Evolutionary conservation across 2,329 filamentous ascomycete species (phyloP).

Genomic region (Acrocalymma vagum): DNA sequence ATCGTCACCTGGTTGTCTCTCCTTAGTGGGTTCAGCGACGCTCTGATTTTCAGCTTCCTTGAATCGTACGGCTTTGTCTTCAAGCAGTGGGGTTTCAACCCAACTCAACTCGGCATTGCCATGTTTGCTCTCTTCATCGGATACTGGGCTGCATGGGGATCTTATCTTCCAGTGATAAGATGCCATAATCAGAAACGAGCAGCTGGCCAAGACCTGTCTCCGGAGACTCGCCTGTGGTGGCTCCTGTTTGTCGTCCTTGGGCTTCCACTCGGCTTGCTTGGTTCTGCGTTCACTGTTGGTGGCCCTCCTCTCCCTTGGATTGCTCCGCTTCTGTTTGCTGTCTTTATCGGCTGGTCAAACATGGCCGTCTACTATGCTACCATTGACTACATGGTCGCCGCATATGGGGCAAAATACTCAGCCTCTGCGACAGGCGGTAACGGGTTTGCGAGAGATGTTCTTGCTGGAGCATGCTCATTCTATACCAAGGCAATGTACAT

Average conservation of each 20-base stretch:
- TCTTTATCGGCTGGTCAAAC: slow-evolving; percentile 71
- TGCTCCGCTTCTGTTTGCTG: slow-evolving; percentile 60
- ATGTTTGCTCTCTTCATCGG: slow-evolving; percentile 69
- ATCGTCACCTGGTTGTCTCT: slow-evolving; percentile 76
- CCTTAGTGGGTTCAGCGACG: slow-evolving; percentile 76
- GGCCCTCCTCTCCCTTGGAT: slow-evolving; percentile 72
- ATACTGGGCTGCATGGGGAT: slow-evolving; percentile 68
- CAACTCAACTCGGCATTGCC: slow-evolving; percentile 64
- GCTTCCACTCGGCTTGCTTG: slow-evolving; percentile 72
- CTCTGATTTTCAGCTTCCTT: slow-evolving; percentile 80
- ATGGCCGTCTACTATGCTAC: slow-evolving; percentile 79
- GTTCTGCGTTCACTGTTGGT: slow-evolving; percentile 66
- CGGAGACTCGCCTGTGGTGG: slow-evolving; percentile 72
- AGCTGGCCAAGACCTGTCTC: slow-evolving; percentile 58
- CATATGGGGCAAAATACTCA: slow-evolving; percentile 73
- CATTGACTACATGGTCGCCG: slow-evolving; percentile 80
- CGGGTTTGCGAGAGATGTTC: slow-evolving; percentile 76
- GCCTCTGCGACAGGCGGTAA: slow-evolving; percentile 81
- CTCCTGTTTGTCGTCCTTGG: slow-evolving; percentile 68
- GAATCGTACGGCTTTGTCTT: slow-evolving; percentile 75
- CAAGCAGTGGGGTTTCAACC: slow-evolving; percentile 69
- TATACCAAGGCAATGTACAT: slow-evolving; percentile 49
- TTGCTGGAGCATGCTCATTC: slow-evolving; percentile 75
- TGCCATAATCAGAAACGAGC: slow-evolving; percentile 56
- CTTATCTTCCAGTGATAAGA: slow-evolving; percentile 62